Evolutionary conservation across 192 early-diverging fungal genomes (phyloP), one percentile per base, ranked within the genome.

Genomic region (Dissophora globulifera): DNA sequence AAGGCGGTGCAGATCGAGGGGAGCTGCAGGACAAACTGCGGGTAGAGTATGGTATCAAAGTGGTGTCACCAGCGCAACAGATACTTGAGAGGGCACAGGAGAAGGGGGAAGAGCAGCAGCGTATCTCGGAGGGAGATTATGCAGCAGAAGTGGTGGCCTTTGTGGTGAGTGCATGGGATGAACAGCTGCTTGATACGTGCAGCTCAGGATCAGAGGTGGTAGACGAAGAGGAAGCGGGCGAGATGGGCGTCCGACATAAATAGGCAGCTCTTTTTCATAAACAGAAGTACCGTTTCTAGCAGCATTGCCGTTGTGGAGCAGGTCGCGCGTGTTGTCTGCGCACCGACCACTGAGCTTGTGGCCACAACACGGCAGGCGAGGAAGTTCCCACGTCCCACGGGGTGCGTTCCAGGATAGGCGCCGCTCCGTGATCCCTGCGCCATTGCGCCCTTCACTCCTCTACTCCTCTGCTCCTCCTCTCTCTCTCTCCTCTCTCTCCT

Each of bases 121-220:
- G 17, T 41, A 40, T 17, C 26, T n/a, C 1, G 2, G 32, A 53
- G 33, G 23, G 4, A 1, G 12, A 9, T 48, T 51, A 60, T 38
- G n/a, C 31, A 38, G 43, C 45, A 13, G 72, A 61, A 25, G 62
- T 76, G 0, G 30, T 76, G 23, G 63, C 61, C 3, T 66, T 62
- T 48, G 25, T 76, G 0, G 51, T 76, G 9, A 45, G 8, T 22
- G 23, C 72, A 15, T 76, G 72, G 72, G 64, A 76, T 50, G 19
- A 49, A 8, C 72, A 76, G 29, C 23, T 75, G 5, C 12, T 76
- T 9, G 54, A 17, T 4, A 19, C 49, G 9, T 19, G 32, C n/a
- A 7, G 25, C 2, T 4, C 53, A 3, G 38, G 60, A 22, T 19
- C 32, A 20, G 25, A 48, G 10, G 32, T 16, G 19, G 58, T 61